Conservation (phyloP, 805 yeast genomes). For the Jamesozyma spencerorum region DNA sequence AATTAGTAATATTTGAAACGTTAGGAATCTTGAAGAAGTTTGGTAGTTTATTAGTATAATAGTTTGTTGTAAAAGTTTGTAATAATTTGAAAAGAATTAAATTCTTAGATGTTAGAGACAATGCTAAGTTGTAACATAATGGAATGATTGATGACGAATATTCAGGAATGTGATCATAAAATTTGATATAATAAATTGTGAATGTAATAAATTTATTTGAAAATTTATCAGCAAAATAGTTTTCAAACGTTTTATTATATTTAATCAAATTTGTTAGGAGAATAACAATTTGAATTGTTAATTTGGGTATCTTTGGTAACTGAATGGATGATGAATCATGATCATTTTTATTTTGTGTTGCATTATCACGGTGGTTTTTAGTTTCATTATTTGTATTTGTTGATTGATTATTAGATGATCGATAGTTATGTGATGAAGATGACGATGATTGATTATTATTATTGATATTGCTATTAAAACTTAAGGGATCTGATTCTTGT, state of each 20-base stretch:
- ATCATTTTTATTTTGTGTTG: conserved; percentile 4
- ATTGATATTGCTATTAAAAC: conserved; percentile 7
- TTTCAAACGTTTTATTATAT: conserved; percentile 52
- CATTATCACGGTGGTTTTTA: background rate
- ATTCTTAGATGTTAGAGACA: conserved; percentile 40
- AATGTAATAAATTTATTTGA: conserved; percentile 47
- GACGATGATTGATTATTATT: background rate
- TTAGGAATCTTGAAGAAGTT: conserved; percentile 36
- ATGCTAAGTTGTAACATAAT: conserved; percentile 41
- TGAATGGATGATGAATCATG: conserved; percentile 7
- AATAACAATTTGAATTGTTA: conserved; percentile 53
- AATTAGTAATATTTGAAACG: conserved; percentile 29
- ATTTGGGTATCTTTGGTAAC: conserved; percentile 33
- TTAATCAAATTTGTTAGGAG: conserved; percentile 71
- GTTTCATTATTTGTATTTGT: conserved; percentile 1
- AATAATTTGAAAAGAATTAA: conserved; percentile 34
- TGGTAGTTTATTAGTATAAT: conserved; percentile 45
- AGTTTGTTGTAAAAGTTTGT: conserved; percentile 35
- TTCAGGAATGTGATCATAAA: conserved; percentile 26
- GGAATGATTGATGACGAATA: conserved; percentile 34
- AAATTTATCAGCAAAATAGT: conserved; percentile 36
- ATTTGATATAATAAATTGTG: conserved; percentile 48
- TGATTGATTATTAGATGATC: too few species aligned
- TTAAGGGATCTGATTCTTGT: conserved; percentile 32
- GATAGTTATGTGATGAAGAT: too few species aligned